Evolutionary conservation across 2,329 filamentous ascomycete species (phyloP), one percentile per base, ranked within the genome.

Genomic region (Apiospora malaysiana): DNA sequence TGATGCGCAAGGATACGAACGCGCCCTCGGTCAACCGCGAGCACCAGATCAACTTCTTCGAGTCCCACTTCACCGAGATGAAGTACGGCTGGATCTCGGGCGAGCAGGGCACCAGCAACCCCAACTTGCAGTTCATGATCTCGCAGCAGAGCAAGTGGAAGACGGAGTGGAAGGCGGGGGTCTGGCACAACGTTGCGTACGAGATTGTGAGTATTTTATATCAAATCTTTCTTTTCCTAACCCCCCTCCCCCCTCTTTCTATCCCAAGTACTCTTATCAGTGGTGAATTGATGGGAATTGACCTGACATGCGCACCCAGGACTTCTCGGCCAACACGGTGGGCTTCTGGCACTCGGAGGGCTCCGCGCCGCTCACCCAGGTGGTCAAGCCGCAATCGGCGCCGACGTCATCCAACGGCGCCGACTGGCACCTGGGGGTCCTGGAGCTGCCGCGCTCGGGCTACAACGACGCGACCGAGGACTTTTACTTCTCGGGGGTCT

Each of bases 111-210:
- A 83, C 82, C 21, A 79, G 79, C 25, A 84, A 87, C 72, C 81
- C 85, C 45, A 85, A 86, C 74, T 83, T 93, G 73, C 87, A 89
- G 75, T 94, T 91, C 90, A 88, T 89, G 80, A 88, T 90, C 12
- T 84, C 85, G 72, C 86, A 90, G 21, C 82, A 85, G 75, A 87
- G 85, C 68, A 83, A 92, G 75, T 94, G 91, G 91, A 88, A 86
- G 75, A 85, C 85, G 1, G 84, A 87, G 72, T 90, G 91, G 79
- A 84, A 84, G 69, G 84, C 91, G 1, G 88, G 86, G 51, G 87
- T 90, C 16, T 94, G 92, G 92, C 91, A 94, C 79, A 94, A 94
- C 78, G 86, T 93, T 76, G 92, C 91, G 65, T 93, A 93, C 76
- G 91, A 90, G 79, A 92, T 93, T 71, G 88, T 42, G 0, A 69